Conservation (phyloP, 345 rosid genomes). For the Eutrema yunnanense region DNA sequence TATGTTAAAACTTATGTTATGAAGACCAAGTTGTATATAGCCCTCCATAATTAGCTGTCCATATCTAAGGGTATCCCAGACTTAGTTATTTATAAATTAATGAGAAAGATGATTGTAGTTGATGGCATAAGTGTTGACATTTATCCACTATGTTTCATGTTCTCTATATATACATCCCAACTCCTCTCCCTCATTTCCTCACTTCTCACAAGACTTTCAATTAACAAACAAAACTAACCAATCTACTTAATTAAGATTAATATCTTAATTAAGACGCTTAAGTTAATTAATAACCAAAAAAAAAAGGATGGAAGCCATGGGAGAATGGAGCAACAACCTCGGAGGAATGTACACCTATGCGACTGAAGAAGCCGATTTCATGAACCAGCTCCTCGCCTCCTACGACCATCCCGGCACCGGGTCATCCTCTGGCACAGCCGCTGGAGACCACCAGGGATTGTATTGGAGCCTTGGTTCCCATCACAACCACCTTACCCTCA, state of each 20-base stretch:
- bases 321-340: conserved; percentile 57
- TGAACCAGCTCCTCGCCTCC: conserved; percentile 57
- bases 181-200: conserved; percentile 16
- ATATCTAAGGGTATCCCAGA: conserved; percentile 27
- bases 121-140: conserved; percentile 23
- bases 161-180: conserved; percentile 26
- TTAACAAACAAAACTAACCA: conserved; percentile 12
- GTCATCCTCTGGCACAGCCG: conserved; percentile 18
- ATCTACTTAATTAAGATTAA: conserved; percentile 11
- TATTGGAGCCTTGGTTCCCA: conserved; percentile 26
- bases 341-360: conserved; percentile 47
- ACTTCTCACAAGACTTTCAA: conserved; percentile 24
- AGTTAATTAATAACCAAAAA: not conserved
- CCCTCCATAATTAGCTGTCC: conserved; percentile 23
- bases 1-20: not conserved
- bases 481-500: conserved; percentile 18
- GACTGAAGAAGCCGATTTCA: conserved; percentile 72
- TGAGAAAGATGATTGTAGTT: conserved; percentile 7
- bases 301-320: conserved; percentile 48
- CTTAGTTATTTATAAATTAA: conserved; percentile 14
- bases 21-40: conserved; percentile 30
- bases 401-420: conserved; percentile 25
- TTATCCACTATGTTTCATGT: conserved; percentile 27
- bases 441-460: conserved; percentile 37
- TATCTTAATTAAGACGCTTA: conserved; percentile 15